phyloP scores from a whole-genome alignment of 2,329 filamentous ascomycete genomes.

The Fusarium sp. region DNA sequence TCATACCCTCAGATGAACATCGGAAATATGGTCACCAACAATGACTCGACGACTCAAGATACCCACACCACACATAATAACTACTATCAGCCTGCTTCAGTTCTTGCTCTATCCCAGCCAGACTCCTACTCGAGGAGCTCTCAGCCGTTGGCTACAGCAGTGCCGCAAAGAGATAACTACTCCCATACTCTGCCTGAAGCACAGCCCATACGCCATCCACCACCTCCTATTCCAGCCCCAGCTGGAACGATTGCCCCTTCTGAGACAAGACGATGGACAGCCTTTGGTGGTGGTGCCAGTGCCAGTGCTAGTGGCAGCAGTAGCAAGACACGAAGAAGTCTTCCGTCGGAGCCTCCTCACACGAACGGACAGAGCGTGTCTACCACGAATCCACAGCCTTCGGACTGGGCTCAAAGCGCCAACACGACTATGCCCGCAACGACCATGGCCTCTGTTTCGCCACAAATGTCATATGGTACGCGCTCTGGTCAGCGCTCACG shows the following conservation, averaged over 20 bases:
- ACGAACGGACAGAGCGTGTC: slow-evolving; percentile 5
- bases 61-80: slow-evolving; percentile 35
- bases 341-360: slow-evolving; percentile 36
- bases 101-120: slow-evolving; percentile 46
- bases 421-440: slow-evolving; percentile 12
- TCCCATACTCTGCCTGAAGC: slow-evolving; percentile 25
- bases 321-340: slow-evolving; percentile 28
- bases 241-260: slow-evolving; percentile 25
- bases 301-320: not conserved
- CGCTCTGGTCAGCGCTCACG: slow-evolving; percentile 11
- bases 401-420: slow-evolving; percentile 30
- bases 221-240: slow-evolving; percentile 25
- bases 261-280: slow-evolving; percentile 33
- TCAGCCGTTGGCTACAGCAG: slow-evolving; percentile 20
- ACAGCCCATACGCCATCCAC: slow-evolving; percentile 21
- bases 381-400: slow-evolving; percentile 27
- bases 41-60: slow-evolving; percentile 40
- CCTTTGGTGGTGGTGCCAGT: slow-evolving; percentile 9
- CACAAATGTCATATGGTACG: slow-evolving; percentile 27
- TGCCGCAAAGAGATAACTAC: slow-evolving; percentile 37
- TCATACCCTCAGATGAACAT: slow-evolving; percentile 51
- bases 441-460: slow-evolving; percentile 29
- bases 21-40: slow-evolving; percentile 47
- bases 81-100: slow-evolving; percentile 50
- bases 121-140: slow-evolving; percentile 38